Evolutionary conservation across 768 basidiomycete species (phyloP), one percentile per base, ranked within the genome.

Genomic region (Leccinum incarnatum): DNA sequence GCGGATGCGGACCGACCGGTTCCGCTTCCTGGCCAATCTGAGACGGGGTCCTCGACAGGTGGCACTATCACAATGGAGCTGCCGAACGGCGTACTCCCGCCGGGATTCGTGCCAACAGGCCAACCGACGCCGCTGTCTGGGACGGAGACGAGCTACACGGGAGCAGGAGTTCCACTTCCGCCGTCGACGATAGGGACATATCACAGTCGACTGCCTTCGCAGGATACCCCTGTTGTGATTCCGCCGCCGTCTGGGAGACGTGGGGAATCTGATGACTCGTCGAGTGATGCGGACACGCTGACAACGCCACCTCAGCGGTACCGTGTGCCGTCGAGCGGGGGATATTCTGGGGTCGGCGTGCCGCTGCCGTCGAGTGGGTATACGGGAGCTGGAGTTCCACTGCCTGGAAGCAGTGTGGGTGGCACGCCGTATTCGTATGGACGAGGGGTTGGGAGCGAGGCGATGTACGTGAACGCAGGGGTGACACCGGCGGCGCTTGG

Each of bases 1-100:
- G 76, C 72, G 5, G 78, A 78, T 47, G 77, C 77, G 3, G 75
- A 76, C 32, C 66, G 74, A n/a, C 71, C 71, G 0, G 45, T 74
- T n/a, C 70, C 76, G 7, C 71, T 72, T 15, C 74, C 74, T 2
- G 53, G 61, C 0, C 53, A 62, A 12, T 59, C 55, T 8, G 48
- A 60, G 4, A 42, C n/a, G 27, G 59, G 1, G 51, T 58, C 62
- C 1, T 21, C 36, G 51, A 51, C 56, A 17, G 55, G 59, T 4
- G 42, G 52, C 8, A 62, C 59, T 32, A 64, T 69, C n/a, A 64
- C 61, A 58, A 68, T 76, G 60, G 62, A 52, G 1, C 27, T 75
- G 17, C 64, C 70, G 1, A 60, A 65, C 11, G 70, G 71, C 1
- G 61, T 60, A 25, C 70, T 77, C 0, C 77, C 77, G 2, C 74